phyloP scores from a whole-genome alignment of 2,329 filamentous ascomycete genomes.

The Pyrenophora seminiperda region DNA sequence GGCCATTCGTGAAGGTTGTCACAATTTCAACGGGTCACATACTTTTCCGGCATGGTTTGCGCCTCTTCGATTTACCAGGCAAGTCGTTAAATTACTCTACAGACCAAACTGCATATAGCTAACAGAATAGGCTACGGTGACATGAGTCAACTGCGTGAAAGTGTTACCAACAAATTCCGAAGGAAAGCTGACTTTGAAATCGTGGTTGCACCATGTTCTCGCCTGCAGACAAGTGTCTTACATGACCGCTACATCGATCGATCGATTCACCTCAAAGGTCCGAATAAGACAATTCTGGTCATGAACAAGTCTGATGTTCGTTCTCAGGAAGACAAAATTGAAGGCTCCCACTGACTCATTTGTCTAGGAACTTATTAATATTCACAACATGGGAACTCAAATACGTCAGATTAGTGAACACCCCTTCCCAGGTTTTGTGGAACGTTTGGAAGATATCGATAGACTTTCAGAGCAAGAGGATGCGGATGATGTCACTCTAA shows the following conservation, averaged over 20 bases:
- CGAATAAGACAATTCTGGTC: constrained; percentile 13
- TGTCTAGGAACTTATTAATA: constrained; percentile 4
- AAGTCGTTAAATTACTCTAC: not conserved
- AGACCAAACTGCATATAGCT: not conserved
- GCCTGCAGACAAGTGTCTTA: constrained; percentile 1
- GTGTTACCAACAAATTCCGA: constrained; percentile 14
- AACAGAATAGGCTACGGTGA: constrained; percentile 19
- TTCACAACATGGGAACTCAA: not conserved
- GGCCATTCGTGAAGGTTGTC: constrained; percentile 17
- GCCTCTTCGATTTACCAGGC: constrained; percentile 22
- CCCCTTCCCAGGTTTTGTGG: not conserved
- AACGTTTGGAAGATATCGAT: constrained; percentile 1
- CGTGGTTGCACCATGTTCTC: constrained; percentile 11
- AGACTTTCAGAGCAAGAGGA: not conserved
- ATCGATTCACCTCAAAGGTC: constrained; percentile 13
- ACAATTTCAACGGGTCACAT: constrained; percentile 16
- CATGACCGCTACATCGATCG: constrained; percentile 10
- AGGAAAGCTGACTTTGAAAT: constrained; percentile 19
- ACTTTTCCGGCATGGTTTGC: constrained; percentile 10
- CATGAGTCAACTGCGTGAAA: constrained; percentile 19
- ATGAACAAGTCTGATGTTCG: constrained; percentile 21
- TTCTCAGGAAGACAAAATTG: not conserved
- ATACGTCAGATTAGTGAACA: constrained; percentile 6
- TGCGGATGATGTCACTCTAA: not conserved
- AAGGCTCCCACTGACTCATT: not conserved